These are phyloP conservation scores for Agaricus sinodeliciosus DNA, from an alignment of 768 basidiomycete species.

Conservation along the genomic window DNA sequence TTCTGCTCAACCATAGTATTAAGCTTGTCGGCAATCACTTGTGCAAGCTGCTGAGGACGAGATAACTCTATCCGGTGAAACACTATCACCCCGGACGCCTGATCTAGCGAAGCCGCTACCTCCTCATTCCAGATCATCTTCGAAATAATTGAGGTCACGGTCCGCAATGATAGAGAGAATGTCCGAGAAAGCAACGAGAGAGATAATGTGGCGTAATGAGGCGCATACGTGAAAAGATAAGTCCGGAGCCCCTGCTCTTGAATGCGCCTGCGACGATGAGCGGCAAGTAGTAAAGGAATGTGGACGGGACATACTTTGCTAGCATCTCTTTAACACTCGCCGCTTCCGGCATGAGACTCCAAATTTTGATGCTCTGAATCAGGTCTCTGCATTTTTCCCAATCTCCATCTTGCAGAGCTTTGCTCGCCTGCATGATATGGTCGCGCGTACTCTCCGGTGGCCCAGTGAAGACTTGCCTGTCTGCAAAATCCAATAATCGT, in stretches of 20 bases:
- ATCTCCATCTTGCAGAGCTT: slow-evolving; percentile 91
- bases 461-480: slow-evolving; percentile 95
- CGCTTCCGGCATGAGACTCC: slow-evolving; percentile 93
- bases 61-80: slow-evolving; percentile 91
- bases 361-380: slow-evolving; percentile 94
- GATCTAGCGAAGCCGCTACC: slow-evolving; percentile 87
- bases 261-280: slow-evolving; percentile 60
- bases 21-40: slow-evolving; percentile 84
- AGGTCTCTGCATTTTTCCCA: slow-evolving; percentile 96
- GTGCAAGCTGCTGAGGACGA: slow-evolving; percentile 85
- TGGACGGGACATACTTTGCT: slow-evolving; percentile 55
- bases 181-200: slow-evolving; percentile 81
- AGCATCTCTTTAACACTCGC: slow-evolving; percentile 90
- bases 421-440: slow-evolving; percentile 99
- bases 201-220: slow-evolving; percentile 88
- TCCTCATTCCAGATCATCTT: slow-evolving; percentile 99
- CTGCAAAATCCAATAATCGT: slow-evolving; percentile 90
- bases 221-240: slow-evolving; percentile 96
- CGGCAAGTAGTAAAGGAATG: background rate
- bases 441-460: slow-evolving; percentile 98
- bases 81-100: slow-evolving; percentile 82
- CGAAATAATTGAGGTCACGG: slow-evolving; percentile 87
- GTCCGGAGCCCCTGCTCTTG: slow-evolving; percentile 97
- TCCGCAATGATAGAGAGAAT: slow-evolving; percentile 74
- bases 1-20: slow-evolving; percentile 84